These are phyloP conservation scores for Suillus hirtellus DNA, from an alignment of 768 basidiomycete species.

Conservation along the genomic window DNA sequence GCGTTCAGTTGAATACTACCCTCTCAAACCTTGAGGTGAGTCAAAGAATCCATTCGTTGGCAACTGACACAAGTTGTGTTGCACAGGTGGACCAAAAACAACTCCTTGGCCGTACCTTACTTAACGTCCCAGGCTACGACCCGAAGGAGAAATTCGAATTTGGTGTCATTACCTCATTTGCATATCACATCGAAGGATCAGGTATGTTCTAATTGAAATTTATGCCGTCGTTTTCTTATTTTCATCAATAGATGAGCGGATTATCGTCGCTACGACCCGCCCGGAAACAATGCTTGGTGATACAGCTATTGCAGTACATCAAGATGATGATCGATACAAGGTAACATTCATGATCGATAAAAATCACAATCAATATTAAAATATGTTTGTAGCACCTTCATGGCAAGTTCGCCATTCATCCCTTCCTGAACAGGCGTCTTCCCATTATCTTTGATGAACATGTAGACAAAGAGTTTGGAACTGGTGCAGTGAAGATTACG, in stretches of 20 bases:
- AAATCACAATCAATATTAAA: slow-evolving; percentile 2
- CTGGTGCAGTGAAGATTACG: slow-evolving; percentile 98
- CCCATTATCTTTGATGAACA: slow-evolving; percentile 88
- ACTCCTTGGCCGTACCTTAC: slow-evolving; percentile 77
- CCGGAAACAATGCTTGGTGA: slow-evolving; percentile 99
- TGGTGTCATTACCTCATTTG: slow-evolving; percentile 95
- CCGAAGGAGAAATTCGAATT: slow-evolving; percentile 96
- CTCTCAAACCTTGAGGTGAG: slow-evolving; percentile 94
- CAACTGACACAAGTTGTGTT: not conserved
- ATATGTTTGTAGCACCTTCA: slow-evolving; percentile 68
- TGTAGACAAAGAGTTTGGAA: slow-evolving; percentile 91
- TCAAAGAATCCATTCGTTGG: not conserved
- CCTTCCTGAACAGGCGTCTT: slow-evolving; percentile 82
- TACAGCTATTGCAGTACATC: slow-evolving; percentile 96
- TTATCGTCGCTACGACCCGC: slow-evolving; percentile 95
- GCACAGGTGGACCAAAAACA: slow-evolving; percentile 88
- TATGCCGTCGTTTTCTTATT: not conserved
- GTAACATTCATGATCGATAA: slow-evolving; percentile 30
- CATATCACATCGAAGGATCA: slow-evolving; percentile 86
- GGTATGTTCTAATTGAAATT: slow-evolving; percentile 42
- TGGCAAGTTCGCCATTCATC: slow-evolving; percentile 88
- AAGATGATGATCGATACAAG: slow-evolving; percentile 87
- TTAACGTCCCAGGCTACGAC: slow-evolving; percentile 94
- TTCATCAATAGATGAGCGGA: slow-evolving; percentile 66
- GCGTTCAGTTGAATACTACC: slow-evolving; percentile 92